Evolutionary conservation across 2,329 filamentous ascomycete genomes (phyloP).

Genomic region (Epichloe aotearoae): DNA sequence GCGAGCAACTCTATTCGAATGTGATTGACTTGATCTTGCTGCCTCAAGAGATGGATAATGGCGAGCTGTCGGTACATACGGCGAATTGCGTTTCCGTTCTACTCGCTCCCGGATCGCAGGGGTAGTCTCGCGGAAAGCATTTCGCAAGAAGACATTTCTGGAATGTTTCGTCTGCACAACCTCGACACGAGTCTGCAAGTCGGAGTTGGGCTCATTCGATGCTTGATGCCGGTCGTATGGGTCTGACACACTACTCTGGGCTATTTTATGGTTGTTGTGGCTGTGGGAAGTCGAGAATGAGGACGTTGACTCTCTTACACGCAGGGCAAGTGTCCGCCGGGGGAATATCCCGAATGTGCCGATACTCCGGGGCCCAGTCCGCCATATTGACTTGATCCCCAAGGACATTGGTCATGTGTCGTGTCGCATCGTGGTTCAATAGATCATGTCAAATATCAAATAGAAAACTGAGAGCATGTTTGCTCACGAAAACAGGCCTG

Average conservation of each 20-base stretch:
- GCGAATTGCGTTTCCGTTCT: slow-evolving; percentile 11
- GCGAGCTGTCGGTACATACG: slow-evolving; percentile 15
- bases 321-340: slow-evolving; percentile 10
- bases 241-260: background rate
- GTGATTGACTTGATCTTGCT: slow-evolving; percentile 11
- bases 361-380: slow-evolving; percentile 23
- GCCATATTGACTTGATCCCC: slow-evolving; percentile 30
- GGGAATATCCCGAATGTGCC: slow-evolving; percentile 12
- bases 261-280: background rate
- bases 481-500: background rate
- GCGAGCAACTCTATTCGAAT: slow-evolving; percentile 14
- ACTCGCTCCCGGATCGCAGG: slow-evolving; percentile 9
- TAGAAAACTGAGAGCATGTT: background rate
- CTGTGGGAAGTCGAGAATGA: background rate
- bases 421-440: slow-evolving; percentile 19
- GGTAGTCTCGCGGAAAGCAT: slow-evolving; percentile 15
- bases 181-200: background rate
- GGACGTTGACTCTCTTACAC: slow-evolving; percentile 5
- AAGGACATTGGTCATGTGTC: slow-evolving; percentile 32
- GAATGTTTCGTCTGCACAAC: slow-evolving; percentile 6
- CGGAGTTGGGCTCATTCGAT: slow-evolving; percentile 5
- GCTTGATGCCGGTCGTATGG: background rate
- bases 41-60: slow-evolving; percentile 16
- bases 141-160: slow-evolving; percentile 17
- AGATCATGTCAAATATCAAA: background rate